Evolutionary conservation across 768 basidiomycete genomes (phyloP).

Genomic region (Fomitopsis serialis): DNA sequence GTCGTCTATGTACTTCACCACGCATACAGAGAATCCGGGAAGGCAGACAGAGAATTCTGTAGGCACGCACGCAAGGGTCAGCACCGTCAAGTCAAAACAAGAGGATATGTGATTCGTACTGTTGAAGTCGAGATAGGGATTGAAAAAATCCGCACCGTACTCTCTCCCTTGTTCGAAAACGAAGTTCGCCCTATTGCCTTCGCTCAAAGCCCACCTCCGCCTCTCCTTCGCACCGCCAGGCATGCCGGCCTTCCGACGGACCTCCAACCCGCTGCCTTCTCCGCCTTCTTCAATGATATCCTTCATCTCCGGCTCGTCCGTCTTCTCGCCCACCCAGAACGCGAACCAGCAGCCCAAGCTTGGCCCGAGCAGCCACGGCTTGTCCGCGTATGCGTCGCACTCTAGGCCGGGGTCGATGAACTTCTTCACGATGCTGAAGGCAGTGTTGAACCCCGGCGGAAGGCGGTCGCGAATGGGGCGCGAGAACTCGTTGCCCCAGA

Average conservation of each 20-base stretch:
- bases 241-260: not conserved
- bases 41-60: not conserved
- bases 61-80: not conserved
- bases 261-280: not conserved
- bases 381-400: too few species aligned
- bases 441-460: not conserved
- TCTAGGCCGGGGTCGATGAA: not conserved
- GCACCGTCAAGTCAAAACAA: not conserved
- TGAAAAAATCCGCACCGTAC: not conserved
- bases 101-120: too few species aligned
- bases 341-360: too few species aligned
- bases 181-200: not conserved
- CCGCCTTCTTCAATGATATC: not conserved
- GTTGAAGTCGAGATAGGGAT: not conserved
- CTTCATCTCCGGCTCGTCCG: not conserved
- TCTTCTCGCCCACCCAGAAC: too few species aligned
- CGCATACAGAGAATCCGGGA: not conserved
- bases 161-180: not conserved
- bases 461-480: not conserved
- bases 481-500: not conserved
- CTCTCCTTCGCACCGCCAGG: not conserved
- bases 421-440: not conserved
- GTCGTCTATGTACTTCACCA: not conserved
- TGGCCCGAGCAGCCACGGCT: too few species aligned
- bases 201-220: not conserved